Evolutionary conservation across 139 green algal genomes (phyloP).

Genomic region (Astrephomene gubernaculifera): DNA sequence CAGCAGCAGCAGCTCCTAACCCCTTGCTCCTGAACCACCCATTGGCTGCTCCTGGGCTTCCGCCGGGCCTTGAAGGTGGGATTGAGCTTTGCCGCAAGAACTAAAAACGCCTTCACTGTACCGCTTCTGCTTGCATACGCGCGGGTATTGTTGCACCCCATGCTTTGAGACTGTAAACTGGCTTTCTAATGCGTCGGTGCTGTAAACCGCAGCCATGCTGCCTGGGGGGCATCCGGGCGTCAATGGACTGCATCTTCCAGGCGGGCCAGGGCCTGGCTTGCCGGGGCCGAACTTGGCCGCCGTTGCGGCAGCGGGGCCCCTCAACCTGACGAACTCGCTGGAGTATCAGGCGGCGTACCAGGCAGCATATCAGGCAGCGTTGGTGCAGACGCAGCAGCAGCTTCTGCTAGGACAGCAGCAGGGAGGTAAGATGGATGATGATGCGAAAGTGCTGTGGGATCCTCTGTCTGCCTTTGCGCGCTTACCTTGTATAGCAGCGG

Average conservation of each 20-base stretch:
- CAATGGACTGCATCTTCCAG: constrained; percentile 30
- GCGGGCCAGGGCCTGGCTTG: not conserved
- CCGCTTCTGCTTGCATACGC: too few relatives aligned
- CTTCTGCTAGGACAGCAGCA: constrained; percentile 49
- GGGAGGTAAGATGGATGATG: too few relatives aligned
- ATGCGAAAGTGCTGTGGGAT: too few relatives aligned
- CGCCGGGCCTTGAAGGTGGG: constrained; percentile 12
- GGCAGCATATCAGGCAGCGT: constrained; percentile 87
- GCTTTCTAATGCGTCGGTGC: not conserved
- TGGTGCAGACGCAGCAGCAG: constrained; percentile 83
- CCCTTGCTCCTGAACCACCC: constrained; percentile 28
- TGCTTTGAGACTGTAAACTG: not conserved
- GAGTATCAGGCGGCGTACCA: constrained; percentile 93
- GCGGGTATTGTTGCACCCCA: not conserved
- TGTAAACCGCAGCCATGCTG: not conserved
- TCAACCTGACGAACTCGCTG: constrained; percentile 49
- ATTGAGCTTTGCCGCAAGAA: too few relatives aligned
- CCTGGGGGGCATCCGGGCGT: not conserved
- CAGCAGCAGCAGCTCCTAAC: constrained; percentile 38
- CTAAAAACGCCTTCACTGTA: too few relatives aligned
- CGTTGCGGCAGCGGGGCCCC: constrained; percentile 14
- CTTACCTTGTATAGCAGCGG: too few relatives aligned
- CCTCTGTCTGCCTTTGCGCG: too few relatives aligned
- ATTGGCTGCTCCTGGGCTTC: not conserved
- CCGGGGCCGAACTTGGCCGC: constrained; percentile 2